phyloP scores from a whole-genome alignment of 495 filamentous ascomycete species.

The Aspergillus hancockii region DNA sequence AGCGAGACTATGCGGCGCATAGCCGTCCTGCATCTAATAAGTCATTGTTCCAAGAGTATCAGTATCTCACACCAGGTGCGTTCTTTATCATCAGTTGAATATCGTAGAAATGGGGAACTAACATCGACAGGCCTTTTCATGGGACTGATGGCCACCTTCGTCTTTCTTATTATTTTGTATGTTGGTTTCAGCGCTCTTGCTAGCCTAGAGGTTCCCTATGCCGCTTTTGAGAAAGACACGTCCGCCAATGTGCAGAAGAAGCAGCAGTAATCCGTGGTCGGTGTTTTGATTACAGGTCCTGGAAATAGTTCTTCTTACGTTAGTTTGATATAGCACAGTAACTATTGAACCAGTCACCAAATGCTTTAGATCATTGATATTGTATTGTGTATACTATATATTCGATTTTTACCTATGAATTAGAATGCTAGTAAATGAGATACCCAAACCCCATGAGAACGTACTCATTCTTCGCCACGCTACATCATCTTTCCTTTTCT shows the following conservation, averaged over 20 bases:
- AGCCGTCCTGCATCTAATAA: slow-evolving; percentile 32
- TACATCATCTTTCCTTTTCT: not conserved
- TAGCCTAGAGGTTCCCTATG: slow-evolving; percentile 85
- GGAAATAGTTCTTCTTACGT: slow-evolving; percentile 5
- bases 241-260: slow-evolving; percentile 85
- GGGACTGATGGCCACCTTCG: slow-evolving; percentile 63
- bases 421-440: not conserved
- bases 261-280: slow-evolving; percentile 49
- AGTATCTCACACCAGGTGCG: slow-evolving; percentile 77
- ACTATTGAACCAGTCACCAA: not conserved
- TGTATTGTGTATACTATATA: slow-evolving; percentile 3
- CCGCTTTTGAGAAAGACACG: slow-evolving; percentile 95
- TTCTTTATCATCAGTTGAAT: slow-evolving; percentile 9
- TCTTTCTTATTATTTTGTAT: slow-evolving; percentile 74
- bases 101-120: not conserved
- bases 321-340: not conserved
- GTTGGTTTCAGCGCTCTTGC: slow-evolving; percentile 73
- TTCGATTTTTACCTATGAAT: not conserved
- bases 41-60: slow-evolving; percentile 86
- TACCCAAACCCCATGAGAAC: not conserved
- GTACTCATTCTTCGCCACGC: not conserved
- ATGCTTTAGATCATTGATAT: slow-evolving; percentile 2
- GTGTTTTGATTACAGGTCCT: slow-evolving; percentile 10
- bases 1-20: slow-evolving; percentile 52
- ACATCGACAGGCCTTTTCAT: slow-evolving; percentile 69